These are phyloP conservation scores for Paracoccidioides brasiliensis DNA, from an alignment of 2,329 filamentous ascomycete genomes.

Conservation along the genomic window DNA sequence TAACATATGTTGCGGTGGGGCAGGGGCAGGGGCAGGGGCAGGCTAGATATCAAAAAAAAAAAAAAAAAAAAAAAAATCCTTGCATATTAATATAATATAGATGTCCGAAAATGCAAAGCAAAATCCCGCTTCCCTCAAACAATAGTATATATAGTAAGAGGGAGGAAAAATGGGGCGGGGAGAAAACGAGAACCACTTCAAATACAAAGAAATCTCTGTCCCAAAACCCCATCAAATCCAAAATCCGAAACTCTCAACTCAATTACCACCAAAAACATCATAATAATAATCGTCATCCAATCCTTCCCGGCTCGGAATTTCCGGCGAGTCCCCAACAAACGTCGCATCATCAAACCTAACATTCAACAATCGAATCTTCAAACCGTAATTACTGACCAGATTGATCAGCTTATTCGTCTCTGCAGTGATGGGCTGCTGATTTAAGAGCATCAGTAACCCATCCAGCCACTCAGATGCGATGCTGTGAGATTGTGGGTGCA, in stretches of 20 bases:
- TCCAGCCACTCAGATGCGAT: conserved; percentile 94
- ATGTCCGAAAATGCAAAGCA: background rate
- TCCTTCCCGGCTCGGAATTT: conserved; percentile 69
- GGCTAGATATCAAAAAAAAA: too few species aligned
- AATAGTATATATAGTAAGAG: too few species aligned
- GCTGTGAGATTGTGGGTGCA: conserved; percentile 67
- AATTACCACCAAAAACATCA: conserved; percentile 46
- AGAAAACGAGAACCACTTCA: background rate
- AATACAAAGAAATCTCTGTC: background rate
- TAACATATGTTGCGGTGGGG: background rate
- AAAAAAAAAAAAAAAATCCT: background rate
- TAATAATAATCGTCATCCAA: conserved; percentile 92
- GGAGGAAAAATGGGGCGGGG: too few species aligned
- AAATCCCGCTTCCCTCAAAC: background rate
- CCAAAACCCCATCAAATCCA: background rate
- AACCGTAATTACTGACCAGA: conserved; percentile 74
- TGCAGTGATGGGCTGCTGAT: conserved; percentile 91
- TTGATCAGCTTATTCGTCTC: conserved; percentile 85
- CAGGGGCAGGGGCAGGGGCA: background rate
- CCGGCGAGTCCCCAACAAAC: conserved; percentile 54
- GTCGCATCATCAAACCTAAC: conserved; percentile 73
- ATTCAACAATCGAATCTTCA: conserved; percentile 87
- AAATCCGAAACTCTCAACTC: background rate
- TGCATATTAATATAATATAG: background rate
- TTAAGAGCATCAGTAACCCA: conserved; percentile 83